Evolutionary conservation across 768 basidiomycete genomes (phyloP).

Genomic region (Bullera alba): DNA sequence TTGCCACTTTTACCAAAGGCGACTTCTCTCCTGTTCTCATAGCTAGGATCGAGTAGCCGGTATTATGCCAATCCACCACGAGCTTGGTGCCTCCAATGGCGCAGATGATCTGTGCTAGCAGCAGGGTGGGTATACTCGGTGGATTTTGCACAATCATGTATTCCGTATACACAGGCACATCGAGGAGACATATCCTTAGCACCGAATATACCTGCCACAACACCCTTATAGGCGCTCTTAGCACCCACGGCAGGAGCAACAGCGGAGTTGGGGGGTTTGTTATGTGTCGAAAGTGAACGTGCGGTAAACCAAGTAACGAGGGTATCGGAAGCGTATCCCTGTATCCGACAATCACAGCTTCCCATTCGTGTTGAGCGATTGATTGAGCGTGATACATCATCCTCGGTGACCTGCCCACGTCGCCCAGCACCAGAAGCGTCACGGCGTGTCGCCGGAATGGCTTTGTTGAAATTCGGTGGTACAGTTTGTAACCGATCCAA

Average conservation of each 20-base stretch:
- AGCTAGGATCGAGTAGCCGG: slow-evolving; percentile 87
- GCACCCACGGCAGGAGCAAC: slow-evolving; percentile 54
- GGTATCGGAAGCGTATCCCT: slow-evolving; percentile 69
- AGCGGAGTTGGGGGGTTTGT: slow-evolving; percentile 57
- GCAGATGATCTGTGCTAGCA: slow-evolving; percentile 69
- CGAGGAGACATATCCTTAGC: slow-evolving; percentile 57
- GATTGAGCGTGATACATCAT: slow-evolving; percentile 99
- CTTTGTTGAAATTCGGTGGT: slow-evolving; percentile 1
- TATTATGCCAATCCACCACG: slow-evolving; percentile 98
- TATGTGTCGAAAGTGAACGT: slow-evolving; percentile 62
- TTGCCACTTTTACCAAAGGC: slow-evolving; percentile 64
- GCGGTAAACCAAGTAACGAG: slow-evolving; percentile 61
- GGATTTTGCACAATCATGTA: slow-evolving; percentile 91
- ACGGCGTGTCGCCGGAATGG: slow-evolving; percentile 52
- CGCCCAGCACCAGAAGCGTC: slow-evolving; percentile 87
- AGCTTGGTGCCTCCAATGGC: slow-evolving; percentile 67
- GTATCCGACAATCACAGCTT: slow-evolving; percentile 78
- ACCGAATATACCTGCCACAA: slow-evolving; percentile 61
- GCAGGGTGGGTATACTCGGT: slow-evolving; percentile 88
- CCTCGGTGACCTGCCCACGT: slow-evolving; percentile 88
- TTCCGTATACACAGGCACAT: slow-evolving; percentile 61
- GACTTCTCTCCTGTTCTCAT: slow-evolving; percentile 67
- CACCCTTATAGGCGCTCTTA: slow-evolving; percentile 70
- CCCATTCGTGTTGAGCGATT: slow-evolving; percentile 70
- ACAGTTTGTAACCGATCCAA: no score